A percentile compares a stretch with the other conserved stretches of the same genome.
Evolutionary conservation across 139 green algal species (phyloP).

Genomic region (Eudorina sp.): DNA sequence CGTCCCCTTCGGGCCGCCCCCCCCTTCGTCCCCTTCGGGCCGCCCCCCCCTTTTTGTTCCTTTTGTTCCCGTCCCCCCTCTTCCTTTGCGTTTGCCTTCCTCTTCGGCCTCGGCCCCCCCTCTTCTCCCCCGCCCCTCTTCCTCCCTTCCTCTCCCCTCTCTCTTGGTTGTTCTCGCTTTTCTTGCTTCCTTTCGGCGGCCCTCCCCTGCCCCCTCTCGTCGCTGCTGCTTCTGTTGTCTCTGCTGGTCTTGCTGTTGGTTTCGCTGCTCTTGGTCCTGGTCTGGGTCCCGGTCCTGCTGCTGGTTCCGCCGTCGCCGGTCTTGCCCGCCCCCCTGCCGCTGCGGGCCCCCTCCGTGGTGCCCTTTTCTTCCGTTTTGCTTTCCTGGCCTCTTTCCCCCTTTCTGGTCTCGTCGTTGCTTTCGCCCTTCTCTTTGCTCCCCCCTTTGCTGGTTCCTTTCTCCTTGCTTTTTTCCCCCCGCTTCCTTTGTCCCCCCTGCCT

Average conservation of each 20-base stretch:
- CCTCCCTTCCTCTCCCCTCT: background rate
- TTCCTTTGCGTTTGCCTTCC: background rate
- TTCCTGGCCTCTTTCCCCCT: background rate
- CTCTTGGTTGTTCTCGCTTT: background rate
- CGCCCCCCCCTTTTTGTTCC: background rate
- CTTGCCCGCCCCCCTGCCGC: background rate
- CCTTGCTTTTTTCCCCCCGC: background rate
- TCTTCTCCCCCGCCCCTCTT: background rate
- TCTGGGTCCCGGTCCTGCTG: background rate
- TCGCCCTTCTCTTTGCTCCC: background rate
- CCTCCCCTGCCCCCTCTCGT: background rate
- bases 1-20: background rate
- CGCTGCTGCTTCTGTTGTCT: background rate
- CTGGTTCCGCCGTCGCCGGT: background rate
- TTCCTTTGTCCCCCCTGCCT: background rate
- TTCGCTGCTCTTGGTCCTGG: background rate
- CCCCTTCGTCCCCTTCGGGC: background rate
- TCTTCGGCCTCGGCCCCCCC: background rate
- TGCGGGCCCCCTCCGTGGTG: background rate
- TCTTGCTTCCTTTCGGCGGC: background rate
- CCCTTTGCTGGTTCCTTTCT: background rate
- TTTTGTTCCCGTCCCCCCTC: background rate
- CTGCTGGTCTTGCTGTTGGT: background rate
- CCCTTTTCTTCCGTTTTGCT: background rate
- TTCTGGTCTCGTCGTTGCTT: background rate